phyloP scores from a whole-genome alignment of 2,329 filamentous ascomycete genomes.

The Atkinsonella hypoxylon region DNA sequence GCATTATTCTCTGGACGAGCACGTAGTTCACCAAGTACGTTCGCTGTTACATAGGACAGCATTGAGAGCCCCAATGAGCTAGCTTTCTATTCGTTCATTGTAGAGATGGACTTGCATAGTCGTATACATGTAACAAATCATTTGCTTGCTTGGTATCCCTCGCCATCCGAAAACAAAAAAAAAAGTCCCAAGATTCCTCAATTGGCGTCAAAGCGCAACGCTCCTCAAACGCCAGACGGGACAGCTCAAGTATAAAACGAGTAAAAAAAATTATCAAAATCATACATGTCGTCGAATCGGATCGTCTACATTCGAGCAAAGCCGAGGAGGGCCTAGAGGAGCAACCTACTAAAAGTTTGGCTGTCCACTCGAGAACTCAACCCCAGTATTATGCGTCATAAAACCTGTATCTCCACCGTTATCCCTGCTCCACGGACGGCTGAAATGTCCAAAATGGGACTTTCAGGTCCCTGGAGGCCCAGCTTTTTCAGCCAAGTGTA shows the following conservation, averaged over 20 bases:
- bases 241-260: neutral
- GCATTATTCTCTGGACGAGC: no score
- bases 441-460: slow-evolving; percentile 4
- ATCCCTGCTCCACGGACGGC: slow-evolving; percentile 6
- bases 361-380: neutral
- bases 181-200: neutral
- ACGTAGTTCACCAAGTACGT: no score
- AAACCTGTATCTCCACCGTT: neutral
- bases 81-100: no score
- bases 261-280: neutral
- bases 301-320: neutral
- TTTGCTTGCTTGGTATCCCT: neutral
- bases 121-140: neutral
- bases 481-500: neutral
- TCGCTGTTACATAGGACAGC: no score
- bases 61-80: no score
- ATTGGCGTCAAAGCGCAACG: no score
- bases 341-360: neutral
- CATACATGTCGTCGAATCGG: neutral
- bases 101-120: no score
- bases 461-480: neutral
- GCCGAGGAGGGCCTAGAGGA: neutral
- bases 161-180: neutral
- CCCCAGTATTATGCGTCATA: neutral
- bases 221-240: no score